These are phyloP conservation scores for Blastomyces parvus DNA, from an alignment of 2,329 filamentous ascomycete genomes.

Conservation along the genomic window DNA sequence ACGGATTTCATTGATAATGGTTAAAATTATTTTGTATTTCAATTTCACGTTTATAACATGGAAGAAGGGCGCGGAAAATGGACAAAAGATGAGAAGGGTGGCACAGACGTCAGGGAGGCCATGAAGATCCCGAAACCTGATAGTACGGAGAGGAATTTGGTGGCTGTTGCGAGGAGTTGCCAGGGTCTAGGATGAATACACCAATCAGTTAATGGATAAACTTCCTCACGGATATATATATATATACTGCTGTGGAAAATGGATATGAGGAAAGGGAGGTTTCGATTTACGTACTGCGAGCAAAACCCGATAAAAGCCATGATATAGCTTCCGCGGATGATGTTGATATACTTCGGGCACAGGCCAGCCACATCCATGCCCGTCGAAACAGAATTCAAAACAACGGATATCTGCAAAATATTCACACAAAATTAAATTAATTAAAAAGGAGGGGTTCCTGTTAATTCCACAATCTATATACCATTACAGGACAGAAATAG, in stretches of 20 bases:
- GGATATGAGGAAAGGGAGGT: not conserved
- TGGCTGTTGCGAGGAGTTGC: constrained; percentile 35
- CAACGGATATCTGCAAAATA: constrained; percentile 23
- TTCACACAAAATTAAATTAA: not conserved
- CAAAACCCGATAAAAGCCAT: constrained; percentile 38
- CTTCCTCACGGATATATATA: no score
- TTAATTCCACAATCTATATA: no score
- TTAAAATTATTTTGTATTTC: not conserved
- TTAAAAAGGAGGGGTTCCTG: not conserved
- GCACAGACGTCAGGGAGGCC: constrained; percentile 32
- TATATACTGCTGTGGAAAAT: no score
- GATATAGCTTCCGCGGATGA: constrained; percentile 45
- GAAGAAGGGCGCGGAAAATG: not conserved
- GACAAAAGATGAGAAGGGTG: no score
- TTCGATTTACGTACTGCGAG: constrained; percentile 22
- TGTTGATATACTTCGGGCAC: constrained; percentile 47
- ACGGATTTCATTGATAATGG: not conserved
- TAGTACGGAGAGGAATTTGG: constrained; percentile 27
- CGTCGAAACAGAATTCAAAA: constrained; percentile 41
- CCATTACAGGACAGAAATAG: constrained; percentile 15
- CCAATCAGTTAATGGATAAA: no score
- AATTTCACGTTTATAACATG: not conserved
- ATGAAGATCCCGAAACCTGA: constrained; percentile 39
- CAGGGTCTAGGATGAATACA: constrained; percentile 18
- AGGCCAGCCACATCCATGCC: constrained; percentile 49